Percentiles rank a stretch among this genome's conserved stretches.
phyloP scores from a whole-genome alignment of 371 early-diverging fungal genomes.

The Rhizopus sp. region DNA sequence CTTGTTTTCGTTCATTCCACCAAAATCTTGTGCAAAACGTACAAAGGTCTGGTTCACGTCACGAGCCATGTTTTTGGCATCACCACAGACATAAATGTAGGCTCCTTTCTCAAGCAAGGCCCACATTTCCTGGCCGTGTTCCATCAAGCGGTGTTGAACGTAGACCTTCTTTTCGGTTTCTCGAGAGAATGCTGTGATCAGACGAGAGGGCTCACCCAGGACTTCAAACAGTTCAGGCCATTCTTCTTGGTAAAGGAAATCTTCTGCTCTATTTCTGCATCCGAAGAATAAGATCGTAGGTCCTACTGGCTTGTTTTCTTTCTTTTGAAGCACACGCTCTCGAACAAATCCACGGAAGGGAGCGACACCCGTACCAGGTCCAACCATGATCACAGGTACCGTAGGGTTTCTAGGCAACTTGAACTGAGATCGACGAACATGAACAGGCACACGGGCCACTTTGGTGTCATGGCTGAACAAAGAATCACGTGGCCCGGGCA shows the following conservation, averaged over 20 bases:
- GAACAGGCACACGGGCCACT: constrained; percentile 66
- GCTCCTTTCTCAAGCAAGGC: constrained; percentile 69
- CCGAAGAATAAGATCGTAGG: constrained; percentile 92
- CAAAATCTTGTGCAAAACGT: constrained; percentile 67
- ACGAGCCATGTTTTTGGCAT: constrained; percentile 95
- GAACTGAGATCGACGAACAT: constrained; percentile 88
- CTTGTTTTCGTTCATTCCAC: constrained; percentile 67
- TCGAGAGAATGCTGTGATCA: constrained; percentile 90
- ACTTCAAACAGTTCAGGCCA: constrained; percentile 64
- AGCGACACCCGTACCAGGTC: constrained; percentile 98
- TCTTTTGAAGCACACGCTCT: constrained; percentile 75
- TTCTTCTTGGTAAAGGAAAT: constrained; percentile 90
- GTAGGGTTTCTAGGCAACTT: constrained; percentile 78
- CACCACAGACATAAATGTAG: constrained; percentile 92
- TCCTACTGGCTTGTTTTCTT: constrained; percentile 68
- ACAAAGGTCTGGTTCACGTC: constrained; percentile 80
- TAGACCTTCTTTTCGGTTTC: constrained; percentile 81
- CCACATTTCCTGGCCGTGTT: constrained; percentile 73
- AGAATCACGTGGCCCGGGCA: constrained; percentile 53
- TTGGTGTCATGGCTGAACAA: constrained; percentile 1
- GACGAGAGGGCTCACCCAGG: constrained; percentile 59
- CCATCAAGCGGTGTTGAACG: constrained; percentile 80
- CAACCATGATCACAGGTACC: constrained; percentile 92
- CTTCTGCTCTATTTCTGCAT: constrained; percentile 79
- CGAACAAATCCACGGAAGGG: constrained; percentile 96